Evolutionary conservation across 129 eudicot genomes (phyloP).

Genomic region (Apium graveolens): DNA sequence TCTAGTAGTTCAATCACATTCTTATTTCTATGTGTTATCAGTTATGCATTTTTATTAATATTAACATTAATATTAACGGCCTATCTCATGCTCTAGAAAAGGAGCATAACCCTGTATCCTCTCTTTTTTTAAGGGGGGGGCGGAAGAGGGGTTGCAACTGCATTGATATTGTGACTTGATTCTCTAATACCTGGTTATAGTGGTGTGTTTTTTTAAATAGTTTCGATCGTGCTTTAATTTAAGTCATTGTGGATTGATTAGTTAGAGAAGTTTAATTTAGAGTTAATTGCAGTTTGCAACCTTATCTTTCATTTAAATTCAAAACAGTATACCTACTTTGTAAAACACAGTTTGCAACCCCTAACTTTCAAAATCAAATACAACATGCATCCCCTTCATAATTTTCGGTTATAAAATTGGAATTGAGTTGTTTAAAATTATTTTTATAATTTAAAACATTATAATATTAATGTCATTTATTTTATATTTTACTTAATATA

Average conservation of each 20-base stretch:
- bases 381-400: no score
- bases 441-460: no score
- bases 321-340: no score
- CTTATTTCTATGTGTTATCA: not conserved
- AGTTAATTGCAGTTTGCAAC: no score
- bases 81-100: not conserved
- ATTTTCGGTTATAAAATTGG: no score
- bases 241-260: not conserved
- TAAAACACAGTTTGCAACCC: no score
- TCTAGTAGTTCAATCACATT: not conserved
- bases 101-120: not conserved
- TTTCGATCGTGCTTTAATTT: not conserved
- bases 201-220: not conserved
- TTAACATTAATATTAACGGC: not conserved
- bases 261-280: not conserved
- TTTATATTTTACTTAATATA: no score
- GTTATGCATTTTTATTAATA: no score
- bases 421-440: no score
- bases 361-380: no score
- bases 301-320: no score
- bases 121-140: not conserved
- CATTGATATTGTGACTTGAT: not conserved
- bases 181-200: not conserved
- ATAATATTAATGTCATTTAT: no score
- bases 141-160: not conserved